phyloP scores from a whole-genome alignment of 495 filamentous ascomycete species.

The Cetradonia linearis region DNA sequence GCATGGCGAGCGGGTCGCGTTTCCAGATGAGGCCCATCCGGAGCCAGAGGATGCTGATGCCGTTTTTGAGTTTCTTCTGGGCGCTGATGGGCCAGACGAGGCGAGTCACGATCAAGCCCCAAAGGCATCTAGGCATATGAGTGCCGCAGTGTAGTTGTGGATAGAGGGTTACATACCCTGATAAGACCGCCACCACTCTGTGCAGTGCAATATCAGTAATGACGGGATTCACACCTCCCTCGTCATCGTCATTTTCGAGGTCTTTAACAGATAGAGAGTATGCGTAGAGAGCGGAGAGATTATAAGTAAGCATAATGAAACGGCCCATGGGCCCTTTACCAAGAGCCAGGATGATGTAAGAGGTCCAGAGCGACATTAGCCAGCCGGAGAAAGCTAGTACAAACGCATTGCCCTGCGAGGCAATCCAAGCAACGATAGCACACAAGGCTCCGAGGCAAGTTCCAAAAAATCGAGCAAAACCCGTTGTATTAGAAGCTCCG shows the following conservation, averaged over 20 bases:
- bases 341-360: slow-evolving; percentile 77
- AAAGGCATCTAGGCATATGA: slow-evolving; percentile 46
- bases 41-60: slow-evolving; percentile 76
- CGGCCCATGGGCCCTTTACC: slow-evolving; percentile 84
- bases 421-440: slow-evolving; percentile 66
- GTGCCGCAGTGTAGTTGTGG: not conserved
- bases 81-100: slow-evolving; percentile 90
- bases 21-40: slow-evolving; percentile 96
- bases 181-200: slow-evolving; percentile 76
- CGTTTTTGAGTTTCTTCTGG: slow-evolving; percentile 72
- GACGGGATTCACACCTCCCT: slow-evolving; percentile 74
- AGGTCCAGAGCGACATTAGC: slow-evolving; percentile 68
- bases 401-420: slow-evolving; percentile 59
- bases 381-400: slow-evolving; percentile 69
- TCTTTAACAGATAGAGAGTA: slow-evolving; percentile 77
- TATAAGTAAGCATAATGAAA: slow-evolving; percentile 90
- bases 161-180: slow-evolving; percentile 36
- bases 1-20: slow-evolving; percentile 73
- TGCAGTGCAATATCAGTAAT: slow-evolving; percentile 87
- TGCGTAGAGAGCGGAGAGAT: slow-evolving; percentile 89
- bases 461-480: slow-evolving; percentile 74
- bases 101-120: slow-evolving; percentile 85
- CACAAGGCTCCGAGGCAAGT: slow-evolving; percentile 71
- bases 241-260: slow-evolving; percentile 58
- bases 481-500: slow-evolving; percentile 87